A percentile compares a stretch with the other conserved stretches of the same genome.
These are phyloP conservation scores for Elasticomyces elasticus DNA, from an alignment of 495 filamentous ascomycete species.

Conservation along the genomic window DNA sequence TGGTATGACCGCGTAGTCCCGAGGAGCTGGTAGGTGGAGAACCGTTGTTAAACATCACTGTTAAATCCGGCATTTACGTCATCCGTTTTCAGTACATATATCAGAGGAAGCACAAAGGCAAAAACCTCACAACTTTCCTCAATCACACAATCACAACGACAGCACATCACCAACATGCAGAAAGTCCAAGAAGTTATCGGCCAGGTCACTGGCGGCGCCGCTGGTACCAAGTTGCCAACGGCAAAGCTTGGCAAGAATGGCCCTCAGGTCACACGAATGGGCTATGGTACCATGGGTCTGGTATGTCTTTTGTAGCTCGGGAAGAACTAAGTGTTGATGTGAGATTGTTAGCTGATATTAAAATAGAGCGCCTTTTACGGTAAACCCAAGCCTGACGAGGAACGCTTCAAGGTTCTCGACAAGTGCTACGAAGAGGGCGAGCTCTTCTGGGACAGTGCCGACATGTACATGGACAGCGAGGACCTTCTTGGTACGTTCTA, in stretches of 20 bases:
- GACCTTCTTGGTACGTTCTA: slow-evolving; percentile 7
- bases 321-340: not conserved
- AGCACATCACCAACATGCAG: slow-evolving; percentile 6
- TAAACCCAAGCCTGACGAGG: slow-evolving; percentile 21
- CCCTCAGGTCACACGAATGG: slow-evolving; percentile 37
- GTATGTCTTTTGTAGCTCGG: slow-evolving; percentile 8
- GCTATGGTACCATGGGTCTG: slow-evolving; percentile 47
- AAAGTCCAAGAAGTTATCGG: slow-evolving; percentile 12
- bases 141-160: not conserved
- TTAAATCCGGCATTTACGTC: too few species aligned
- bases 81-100: too few species aligned
- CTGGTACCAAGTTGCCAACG: slow-evolving; percentile 4
- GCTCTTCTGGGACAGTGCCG: slow-evolving; percentile 23
- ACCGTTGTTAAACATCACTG: too few species aligned
- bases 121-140: too few species aligned
- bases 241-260: slow-evolving; percentile 31
- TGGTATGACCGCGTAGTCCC: too few species aligned
- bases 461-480: slow-evolving; percentile 26
- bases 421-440: slow-evolving; percentile 22
- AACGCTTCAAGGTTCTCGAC: slow-evolving; percentile 27
- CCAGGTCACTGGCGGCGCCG: slow-evolving; percentile 5
- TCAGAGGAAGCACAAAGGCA: too few species aligned
- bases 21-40: too few species aligned
- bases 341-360: not conserved
- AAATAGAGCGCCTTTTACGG: slow-evolving; percentile 24